A percentile compares a stretch with the other conserved stretches of the same genome.
phyloP scores from a whole-genome alignment of 1,284 basidiomycete species.

The Jaminaea rosea region DNA sequence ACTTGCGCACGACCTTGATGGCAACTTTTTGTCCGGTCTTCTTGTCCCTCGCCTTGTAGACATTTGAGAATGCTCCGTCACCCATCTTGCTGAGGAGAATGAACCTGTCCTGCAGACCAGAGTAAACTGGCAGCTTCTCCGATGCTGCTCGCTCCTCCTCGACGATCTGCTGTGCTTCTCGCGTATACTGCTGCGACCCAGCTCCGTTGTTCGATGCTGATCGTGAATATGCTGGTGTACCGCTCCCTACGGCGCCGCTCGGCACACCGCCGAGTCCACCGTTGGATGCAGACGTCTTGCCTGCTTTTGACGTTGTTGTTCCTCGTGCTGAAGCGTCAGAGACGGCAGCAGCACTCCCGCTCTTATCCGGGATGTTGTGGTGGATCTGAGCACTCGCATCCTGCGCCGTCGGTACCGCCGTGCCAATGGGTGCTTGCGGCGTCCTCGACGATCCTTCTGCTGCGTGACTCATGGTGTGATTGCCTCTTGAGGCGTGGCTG shows the following conservation, averaged over 20 bases:
- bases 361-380: conserved; percentile 17
- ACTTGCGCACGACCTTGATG: conserved; percentile 96
- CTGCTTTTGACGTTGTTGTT: conserved; percentile 2
- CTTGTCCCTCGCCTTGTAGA: conserved; percentile 83
- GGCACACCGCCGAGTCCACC: background rate
- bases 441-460: conserved; percentile 11
- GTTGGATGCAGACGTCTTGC: conserved; percentile 2
- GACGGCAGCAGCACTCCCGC: conserved; percentile 13
- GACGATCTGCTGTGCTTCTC: conserved; percentile 31
- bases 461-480: conserved; percentile 5
- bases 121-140: conserved; percentile 39
- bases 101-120: conserved; percentile 36
- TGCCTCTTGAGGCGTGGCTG: background rate
- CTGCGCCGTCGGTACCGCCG: conserved; percentile 4
- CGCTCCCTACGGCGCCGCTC: conserved; percentile 1
- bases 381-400: conserved; percentile 4
- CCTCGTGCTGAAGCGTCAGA: conserved; percentile 18
- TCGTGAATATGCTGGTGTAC: background rate
- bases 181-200: conserved; percentile 19
- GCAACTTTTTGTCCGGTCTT: conserved; percentile 74
- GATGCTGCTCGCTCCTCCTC: conserved; percentile 32
- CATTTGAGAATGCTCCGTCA: conserved; percentile 88
- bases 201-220: conserved; percentile 14
- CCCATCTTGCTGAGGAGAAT: conserved; percentile 39
- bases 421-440: conserved; percentile 6